Percentiles rank a stretch among this genome's conserved stretches.
Conservation (phyloP, 1,139 yeast genomes). For the Sugiyamaella castrensis region DNA sequence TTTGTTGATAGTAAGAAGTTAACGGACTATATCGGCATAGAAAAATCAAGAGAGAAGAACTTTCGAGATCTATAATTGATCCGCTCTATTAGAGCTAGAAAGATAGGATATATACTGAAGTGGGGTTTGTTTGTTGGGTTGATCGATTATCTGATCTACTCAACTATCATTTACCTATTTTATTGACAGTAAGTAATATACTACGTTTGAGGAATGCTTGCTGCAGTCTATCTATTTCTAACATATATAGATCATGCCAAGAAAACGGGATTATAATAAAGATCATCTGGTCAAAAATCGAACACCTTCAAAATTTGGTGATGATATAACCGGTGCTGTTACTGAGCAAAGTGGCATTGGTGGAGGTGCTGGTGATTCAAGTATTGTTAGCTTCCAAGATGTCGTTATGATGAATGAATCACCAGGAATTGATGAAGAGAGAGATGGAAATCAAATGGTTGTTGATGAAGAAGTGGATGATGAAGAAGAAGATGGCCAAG, state of each 20-base stretch:
- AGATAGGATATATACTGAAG: no score
- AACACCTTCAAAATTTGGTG: background rate
- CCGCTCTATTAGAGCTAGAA: no score
- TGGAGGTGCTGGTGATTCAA: conserved; percentile 31
- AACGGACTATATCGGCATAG: no score
- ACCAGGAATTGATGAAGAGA: conserved; percentile 27
- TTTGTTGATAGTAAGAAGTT: no score
- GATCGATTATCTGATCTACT: no score
- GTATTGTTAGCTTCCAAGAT: conserved; percentile 24
- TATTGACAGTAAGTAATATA: no score
- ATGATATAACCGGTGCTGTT: background rate
- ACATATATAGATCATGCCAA: background rate
- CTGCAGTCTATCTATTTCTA: no score
- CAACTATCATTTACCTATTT: no score
- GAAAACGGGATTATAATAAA: conserved; percentile 4
- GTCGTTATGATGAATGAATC: conserved; percentile 25
- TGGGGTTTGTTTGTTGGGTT: no score
- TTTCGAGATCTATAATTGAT: no score
- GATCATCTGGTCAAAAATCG: background rate
- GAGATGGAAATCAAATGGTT: conserved; percentile 28
- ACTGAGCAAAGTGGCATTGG: conserved; percentile 10
- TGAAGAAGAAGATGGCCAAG: conserved; percentile 27
- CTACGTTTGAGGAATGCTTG: no score
- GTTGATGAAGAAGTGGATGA: conserved; percentile 23
- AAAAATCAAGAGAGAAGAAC: no score